Percentiles rank a stretch among this genome's conserved stretches.
phyloP scores from a whole-genome alignment of 192 early-diverging fungal genomes.

The Gaertneriomyces sp. region DNA sequence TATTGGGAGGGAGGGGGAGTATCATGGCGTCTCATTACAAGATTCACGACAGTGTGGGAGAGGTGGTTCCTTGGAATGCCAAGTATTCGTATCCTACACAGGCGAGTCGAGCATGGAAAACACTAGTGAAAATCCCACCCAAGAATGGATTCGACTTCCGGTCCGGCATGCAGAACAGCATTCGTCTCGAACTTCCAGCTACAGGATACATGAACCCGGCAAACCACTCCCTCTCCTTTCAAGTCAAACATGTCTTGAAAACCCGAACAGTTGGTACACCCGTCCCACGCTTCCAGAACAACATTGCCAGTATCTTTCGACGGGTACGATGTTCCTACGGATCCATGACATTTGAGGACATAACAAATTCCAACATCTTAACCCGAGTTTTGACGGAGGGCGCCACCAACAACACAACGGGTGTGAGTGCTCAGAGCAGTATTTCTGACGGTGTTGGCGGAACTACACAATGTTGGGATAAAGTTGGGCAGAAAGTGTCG shows the following conservation, averaged over 20 bases:
- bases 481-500: not conserved
- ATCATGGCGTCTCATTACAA: not conserved
- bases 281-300: not conserved
- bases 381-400: not conserved
- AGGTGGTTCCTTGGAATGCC: not conserved
- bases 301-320: not conserved
- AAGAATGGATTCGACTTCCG: not conserved
- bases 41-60: not conserved
- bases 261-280: not conserved
- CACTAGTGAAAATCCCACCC: not conserved
- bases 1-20: not conserved
- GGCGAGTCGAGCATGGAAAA: not conserved
- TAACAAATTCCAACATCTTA: not conserved
- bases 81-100: not conserved
- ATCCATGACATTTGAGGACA: not conserved
- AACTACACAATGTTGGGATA: not conserved
- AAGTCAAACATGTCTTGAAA: not conserved
- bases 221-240: not conserved
- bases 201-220: constrained; percentile 2
- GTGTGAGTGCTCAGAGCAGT: not conserved
- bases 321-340: not conserved
- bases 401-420: not conserved
- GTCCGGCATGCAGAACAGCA: not conserved
- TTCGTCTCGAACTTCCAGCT: not conserved
- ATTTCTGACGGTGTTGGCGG: not conserved